Conservation (phyloP, 139 green algal species). For the Micractinium sp. region DNA sequence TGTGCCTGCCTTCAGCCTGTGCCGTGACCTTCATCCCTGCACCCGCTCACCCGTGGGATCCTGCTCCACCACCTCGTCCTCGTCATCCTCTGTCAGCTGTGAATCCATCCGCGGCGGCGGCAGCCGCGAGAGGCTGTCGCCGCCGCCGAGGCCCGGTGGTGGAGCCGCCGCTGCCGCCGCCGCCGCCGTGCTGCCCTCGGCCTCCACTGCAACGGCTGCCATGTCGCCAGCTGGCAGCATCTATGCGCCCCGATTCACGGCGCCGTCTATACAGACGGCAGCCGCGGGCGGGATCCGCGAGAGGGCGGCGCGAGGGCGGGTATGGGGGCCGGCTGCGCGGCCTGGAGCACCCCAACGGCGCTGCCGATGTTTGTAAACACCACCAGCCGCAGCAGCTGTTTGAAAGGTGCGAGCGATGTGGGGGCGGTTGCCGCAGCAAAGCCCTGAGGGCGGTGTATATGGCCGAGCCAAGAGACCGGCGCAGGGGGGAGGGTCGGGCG, state of each 20-base stretch:
- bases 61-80: slow-evolving; percentile 47
- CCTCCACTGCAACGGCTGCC: slow-evolving; percentile 4
- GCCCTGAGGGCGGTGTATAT: no score
- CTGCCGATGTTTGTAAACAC: background rate
- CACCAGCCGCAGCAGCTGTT: background rate
- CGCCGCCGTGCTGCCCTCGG: slow-evolving; percentile 9
- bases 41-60: slow-evolving; percentile 32
- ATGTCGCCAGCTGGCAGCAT: background rate
- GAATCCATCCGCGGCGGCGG: background rate
- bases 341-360: background rate
- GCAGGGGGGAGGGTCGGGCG: no score
- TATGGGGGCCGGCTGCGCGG: background rate
- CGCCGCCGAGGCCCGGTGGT: background rate
- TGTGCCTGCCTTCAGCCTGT: no score
- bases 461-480: no score
- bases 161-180: background rate
- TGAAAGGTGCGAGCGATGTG: background rate
- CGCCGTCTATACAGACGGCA: no score
- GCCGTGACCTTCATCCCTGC: no score
- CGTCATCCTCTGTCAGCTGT: slow-evolving; percentile 35
- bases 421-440: no score
- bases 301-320: background rate
- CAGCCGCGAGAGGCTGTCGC: slow-evolving; percentile 10
- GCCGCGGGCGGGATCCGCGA: background rate
- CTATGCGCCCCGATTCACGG: background rate